phyloP scores from a whole-genome alignment of 1,284 basidiomycete genomes.

The Leucoagaricus sp. region DNA sequence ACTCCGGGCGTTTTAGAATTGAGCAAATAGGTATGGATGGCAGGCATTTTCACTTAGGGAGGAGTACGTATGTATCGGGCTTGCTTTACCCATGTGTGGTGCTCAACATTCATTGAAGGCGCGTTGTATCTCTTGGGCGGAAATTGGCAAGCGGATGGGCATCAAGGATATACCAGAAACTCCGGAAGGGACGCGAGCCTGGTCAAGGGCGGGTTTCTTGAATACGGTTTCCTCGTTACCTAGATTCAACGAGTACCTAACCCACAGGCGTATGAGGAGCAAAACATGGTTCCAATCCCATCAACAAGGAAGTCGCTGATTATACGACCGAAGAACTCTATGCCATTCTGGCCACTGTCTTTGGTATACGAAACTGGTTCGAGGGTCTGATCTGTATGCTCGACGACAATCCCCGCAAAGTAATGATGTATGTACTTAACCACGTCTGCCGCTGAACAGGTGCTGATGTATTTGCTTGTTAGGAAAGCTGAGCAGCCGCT shows the following conservation, averaged over 20 bases:
- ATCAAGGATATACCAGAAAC: constrained; percentile 45
- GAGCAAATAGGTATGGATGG: too few species aligned
- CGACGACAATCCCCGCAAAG: constrained; percentile 39
- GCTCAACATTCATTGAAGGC: constrained; percentile 29
- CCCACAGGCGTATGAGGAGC: constrained; percentile 39
- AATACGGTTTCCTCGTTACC: too few species aligned
- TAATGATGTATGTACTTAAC: constrained; percentile 42
- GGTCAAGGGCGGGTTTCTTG: constrained; percentile 31
- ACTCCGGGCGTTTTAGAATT: too few species aligned
- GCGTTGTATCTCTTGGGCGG: constrained; percentile 40
- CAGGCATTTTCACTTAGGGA: constrained; percentile 21
- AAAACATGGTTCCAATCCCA: constrained; percentile 40
- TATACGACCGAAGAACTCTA: constrained; percentile 40
- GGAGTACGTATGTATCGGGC: constrained; percentile 26
- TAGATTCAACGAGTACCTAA: neutral
- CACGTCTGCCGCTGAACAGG: neutral
- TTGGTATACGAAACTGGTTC: constrained; percentile 37
- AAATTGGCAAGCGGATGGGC: constrained; percentile 42
- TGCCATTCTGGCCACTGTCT: constrained; percentile 33
- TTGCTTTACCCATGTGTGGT: constrained; percentile 33
- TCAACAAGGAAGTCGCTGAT: constrained; percentile 37
- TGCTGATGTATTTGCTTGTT: neutral
- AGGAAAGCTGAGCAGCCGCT: constrained; percentile 37
- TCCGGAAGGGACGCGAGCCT: constrained; percentile 36
- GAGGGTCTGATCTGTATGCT: constrained; percentile 34